Base-by-base conservation (phyloP, 495 filamentous ascomycete genomes). In the Aspergillus incahuasiensis region DNA sequence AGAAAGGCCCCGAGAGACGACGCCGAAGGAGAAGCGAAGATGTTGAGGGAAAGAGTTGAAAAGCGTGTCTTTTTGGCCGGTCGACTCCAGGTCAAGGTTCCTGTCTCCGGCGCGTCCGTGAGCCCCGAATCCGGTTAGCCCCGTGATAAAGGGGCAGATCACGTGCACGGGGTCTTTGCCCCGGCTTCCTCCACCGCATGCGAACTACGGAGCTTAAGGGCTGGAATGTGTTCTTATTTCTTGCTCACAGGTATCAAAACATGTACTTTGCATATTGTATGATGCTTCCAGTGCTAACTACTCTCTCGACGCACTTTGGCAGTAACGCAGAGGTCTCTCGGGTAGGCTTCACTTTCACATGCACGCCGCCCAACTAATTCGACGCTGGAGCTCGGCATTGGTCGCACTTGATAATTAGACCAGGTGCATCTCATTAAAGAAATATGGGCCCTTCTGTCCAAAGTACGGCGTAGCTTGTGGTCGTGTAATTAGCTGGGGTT, bases 61-160 rank as follows among this genome's bases (percentile, higher is more conserved):
- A 52, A 22, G 55, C 51, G 54, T 61, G 52, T 58, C 57, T 61
- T 58, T 51, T 54, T 59, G 48, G 46, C 42, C 8, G 42, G 19
- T 21, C 35, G 15, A 39, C 3, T 12, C 39, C 18, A 44, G 18
- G 20, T 44, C 18, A 5, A 21, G 41, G 19, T 44, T 44, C 3
- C 44, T 47, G 21, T 54, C 58, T 60, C 64, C 68, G 69, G 63
- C 62, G 65, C 60, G 64, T 68, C 68, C 70, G 66, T 28, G 45
- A 6, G 22, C 16, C 6, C 32, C 32, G 12, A 12, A 35, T 6
- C 4, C 3, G 20, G 40, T 45, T 69, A 72, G 70, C 60, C 63
- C 51, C 18, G 40, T 24, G 48, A 57, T 30, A 52, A 41, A 41
- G 44, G 34, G 45, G 34, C 30, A 13, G 34, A 39, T 46, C 45